Evolutionary conservation across 2,329 filamentous ascomycete genomes (phyloP), one percentile per base, ranked within the genome.

Genomic region (Hypoxylon sp.): DNA sequence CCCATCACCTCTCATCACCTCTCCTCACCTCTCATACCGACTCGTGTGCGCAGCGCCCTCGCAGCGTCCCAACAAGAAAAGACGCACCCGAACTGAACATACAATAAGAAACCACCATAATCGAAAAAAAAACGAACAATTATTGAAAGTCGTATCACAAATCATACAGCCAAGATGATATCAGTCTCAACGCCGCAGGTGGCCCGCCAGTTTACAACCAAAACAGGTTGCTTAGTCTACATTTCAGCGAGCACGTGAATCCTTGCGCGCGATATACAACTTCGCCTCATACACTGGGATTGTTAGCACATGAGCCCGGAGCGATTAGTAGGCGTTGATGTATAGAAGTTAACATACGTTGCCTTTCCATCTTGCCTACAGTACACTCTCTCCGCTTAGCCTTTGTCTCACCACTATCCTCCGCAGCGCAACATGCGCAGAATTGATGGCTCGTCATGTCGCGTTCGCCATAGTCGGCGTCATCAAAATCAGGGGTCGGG

Each of bases 401-500:
- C 12, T 61, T 55, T 21, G 30, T 39, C 7, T 59, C 47, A 29
- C n/a, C 30, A 6, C 50, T 54, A 37, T 51, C 52, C 11, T 61
- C 46, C 23, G 47, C 34, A 25, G 32, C 43, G 50, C 73, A 75
- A 43, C 74, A 75, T 47, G 64, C 29, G 50, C 74, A 74, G 43
- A 74, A 75, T 19, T 65, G 58, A 48, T 67, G 51, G n/a, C 32
- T 52, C 16, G 23, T 32, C n/a, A 54, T 16, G 16, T 65, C 58
- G 29, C 54, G 16, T 21, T 68, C 58, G 43, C 61, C 46, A 52
- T 48, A 56, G 5, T 60, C 68, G 29, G 50, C 41, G 16, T 52
- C 58, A 25, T 74, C 71, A n/a, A 75, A 66, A 39, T 75, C 73
- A 8, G 74, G 74, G 11, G 74, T 74, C 16, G 73, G 70, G 16